Evolutionary conservation across 2,329 filamentous ascomycete species (phyloP), one percentile per base, ranked within the genome.

Genomic region (Colletotrichum aenigma): DNA sequence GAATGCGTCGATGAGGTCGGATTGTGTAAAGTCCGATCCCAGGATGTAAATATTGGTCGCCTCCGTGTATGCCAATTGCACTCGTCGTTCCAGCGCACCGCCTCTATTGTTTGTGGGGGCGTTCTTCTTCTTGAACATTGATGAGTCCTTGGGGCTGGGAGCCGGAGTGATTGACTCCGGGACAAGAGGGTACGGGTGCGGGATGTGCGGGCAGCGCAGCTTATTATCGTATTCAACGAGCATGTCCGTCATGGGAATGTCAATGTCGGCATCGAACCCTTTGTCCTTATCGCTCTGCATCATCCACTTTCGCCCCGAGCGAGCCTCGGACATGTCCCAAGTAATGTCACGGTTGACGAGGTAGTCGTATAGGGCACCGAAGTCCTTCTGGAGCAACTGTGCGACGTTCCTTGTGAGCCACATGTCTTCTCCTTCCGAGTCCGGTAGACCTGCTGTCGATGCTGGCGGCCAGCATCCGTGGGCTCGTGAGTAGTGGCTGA

Each of bases 351-450:
- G 89, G 81, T 94, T 90, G 18, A 95, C 93, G 2, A 94, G 85
- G 77, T 93, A 94, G 79, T 94, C 93, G 79, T 95, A 95, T 3
- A 95, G 84, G 0, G 91, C 90, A 4, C 91, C 91, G 79, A 95
- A 94, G 78, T 94, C 93, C 36, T 86, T 86, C 77, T 93, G 91
- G n/a, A 95, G 81, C 4, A 86, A 86, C 62, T 88, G 87, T 1
- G 88, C 88, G 21, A 94, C 81, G 4, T 87, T 88, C 55, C 93
- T 87, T 6, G 89, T 93, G 15, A 94, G 85, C 93, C 93, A 94
- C 52, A 87, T 86, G 12, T 89, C 87, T 36, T 88, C 85, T 18
- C 69, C 73, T 1, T 85, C 84, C 48, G 78, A 67, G 69, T 85
- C 80, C 6, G 77, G 73, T 7, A 74, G 28, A 15, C 70, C 70